phyloP scores from a whole-genome alignment of 2,329 filamentous ascomycete genomes.

The Fusarium nisikadoi region DNA sequence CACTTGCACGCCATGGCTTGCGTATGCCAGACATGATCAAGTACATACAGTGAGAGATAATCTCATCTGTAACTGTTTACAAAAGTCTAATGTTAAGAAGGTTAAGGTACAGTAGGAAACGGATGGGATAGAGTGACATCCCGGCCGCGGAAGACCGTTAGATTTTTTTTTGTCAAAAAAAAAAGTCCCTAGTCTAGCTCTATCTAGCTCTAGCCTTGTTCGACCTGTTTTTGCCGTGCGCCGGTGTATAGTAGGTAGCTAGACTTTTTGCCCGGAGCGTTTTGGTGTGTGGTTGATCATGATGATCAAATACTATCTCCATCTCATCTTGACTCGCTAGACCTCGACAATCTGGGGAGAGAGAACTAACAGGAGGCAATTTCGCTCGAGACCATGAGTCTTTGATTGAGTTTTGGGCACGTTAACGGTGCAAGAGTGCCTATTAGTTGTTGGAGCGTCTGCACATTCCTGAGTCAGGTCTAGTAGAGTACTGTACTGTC shows the following conservation, averaged over 20 bases:
- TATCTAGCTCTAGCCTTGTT: not conserved
- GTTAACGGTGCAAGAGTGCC: not conserved
- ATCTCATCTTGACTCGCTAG: slow-evolving; percentile 10
- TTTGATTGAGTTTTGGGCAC: slow-evolving; percentile 13
- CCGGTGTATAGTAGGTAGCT: not conserved
- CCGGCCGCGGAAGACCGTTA: slow-evolving; percentile 21
- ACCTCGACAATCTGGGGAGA: slow-evolving; percentile 7
- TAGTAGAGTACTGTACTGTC: not conserved
- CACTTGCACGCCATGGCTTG: not conserved
- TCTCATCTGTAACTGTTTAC: not conserved
- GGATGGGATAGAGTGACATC: slow-evolving; percentile 12
- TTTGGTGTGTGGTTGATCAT: slow-evolving; percentile 10
- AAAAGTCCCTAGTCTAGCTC: not conserved
- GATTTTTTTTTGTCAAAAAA: not conserved
- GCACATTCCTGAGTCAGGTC: slow-evolving; percentile 36
- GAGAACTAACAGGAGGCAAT: not conserved
- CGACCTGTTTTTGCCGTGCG: slow-evolving; percentile 31
- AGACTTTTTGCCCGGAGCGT: not conserved
- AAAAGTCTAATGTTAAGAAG: not conserved
- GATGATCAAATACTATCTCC: not conserved
- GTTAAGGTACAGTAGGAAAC: not conserved
- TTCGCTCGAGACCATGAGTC: not conserved
- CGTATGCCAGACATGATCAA: not conserved
- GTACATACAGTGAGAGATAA: not conserved
- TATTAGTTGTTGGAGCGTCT: not conserved